Evolutionary conservation across 441 rosid genomes (phyloP).

Genomic region (Lepidium campestre): DNA sequence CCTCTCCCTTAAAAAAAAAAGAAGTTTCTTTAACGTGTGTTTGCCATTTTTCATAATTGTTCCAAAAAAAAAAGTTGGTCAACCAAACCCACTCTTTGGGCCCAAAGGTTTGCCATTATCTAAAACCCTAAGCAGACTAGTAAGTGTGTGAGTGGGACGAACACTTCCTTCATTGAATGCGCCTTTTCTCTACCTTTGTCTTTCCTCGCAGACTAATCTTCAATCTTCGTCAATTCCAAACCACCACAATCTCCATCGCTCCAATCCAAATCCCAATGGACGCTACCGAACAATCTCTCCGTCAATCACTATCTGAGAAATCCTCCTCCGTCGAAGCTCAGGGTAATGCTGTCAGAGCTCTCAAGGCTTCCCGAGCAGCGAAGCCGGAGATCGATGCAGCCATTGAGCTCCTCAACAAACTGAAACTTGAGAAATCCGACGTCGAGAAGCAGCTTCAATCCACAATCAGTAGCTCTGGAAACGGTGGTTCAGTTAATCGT

Average conservation of each 20-base stretch:
- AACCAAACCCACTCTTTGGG: neutral
- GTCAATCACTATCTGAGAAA: slow-evolving; percentile 49
- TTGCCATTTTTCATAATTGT: too few species aligned
- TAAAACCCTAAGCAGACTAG: too few species aligned
- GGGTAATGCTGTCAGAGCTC: slow-evolving; percentile 59
- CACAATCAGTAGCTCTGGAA: slow-evolving; percentile 11
- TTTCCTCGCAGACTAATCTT: too few species aligned
- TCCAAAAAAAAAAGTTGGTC: too few species aligned
- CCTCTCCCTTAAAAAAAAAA: too few species aligned
- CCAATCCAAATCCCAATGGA: slow-evolving; percentile 36
- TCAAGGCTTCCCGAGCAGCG: slow-evolving; percentile 51
- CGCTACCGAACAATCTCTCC: slow-evolving; percentile 34
- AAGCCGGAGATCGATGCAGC: slow-evolving; percentile 66
- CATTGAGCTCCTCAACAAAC: slow-evolving; percentile 46
- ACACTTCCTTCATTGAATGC: too few species aligned
- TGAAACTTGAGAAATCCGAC: slow-evolving; percentile 63
- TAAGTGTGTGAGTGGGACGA: too few species aligned
- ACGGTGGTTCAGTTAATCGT: slow-evolving; percentile 33
- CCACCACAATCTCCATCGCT: neutral
- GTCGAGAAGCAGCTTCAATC: slow-evolving; percentile 32
- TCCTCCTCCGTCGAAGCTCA: slow-evolving; percentile 57
- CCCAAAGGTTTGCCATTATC: too few species aligned
- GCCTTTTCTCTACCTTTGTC: too few species aligned
- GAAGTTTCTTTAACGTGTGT: too few species aligned
- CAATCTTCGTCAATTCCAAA: too few species aligned